A percentile compares a stretch with the other conserved stretches of the same genome.
phyloP scores from a whole-genome alignment of 805 yeast genomes.

The Ogataea paradorogensis region DNA sequence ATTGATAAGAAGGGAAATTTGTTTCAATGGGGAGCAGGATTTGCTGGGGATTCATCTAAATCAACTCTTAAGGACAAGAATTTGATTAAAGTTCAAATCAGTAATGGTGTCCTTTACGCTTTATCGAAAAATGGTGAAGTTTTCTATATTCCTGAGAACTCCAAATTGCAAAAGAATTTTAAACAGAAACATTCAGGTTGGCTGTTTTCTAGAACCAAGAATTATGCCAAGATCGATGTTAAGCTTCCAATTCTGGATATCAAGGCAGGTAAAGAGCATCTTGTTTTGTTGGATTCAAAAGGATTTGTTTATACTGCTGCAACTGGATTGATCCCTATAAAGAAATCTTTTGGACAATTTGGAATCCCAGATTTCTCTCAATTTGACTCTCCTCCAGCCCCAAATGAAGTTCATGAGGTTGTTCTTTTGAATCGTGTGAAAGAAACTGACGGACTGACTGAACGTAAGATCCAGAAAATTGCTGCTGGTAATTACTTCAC shows the following conservation, averaged over 20 bases:
- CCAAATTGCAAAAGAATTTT: conserved; percentile 20
- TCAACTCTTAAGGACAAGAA: conserved; percentile 47
- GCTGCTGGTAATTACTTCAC: conserved; percentile 77
- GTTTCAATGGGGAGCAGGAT: conserved; percentile 64
- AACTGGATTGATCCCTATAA: conserved; percentile 48
- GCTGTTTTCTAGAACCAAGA: conserved; percentile 15
- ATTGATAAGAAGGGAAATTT: conserved; percentile 69
- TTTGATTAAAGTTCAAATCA: conserved; percentile 42
- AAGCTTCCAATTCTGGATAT: conserved; percentile 36
- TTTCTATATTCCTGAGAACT: conserved; percentile 33
- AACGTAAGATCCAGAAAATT: conserved; percentile 52
- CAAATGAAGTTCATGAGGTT: conserved; percentile 51
- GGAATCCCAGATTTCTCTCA: conserved; percentile 77
- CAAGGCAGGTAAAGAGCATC: conserved; percentile 62
- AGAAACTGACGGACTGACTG: conserved; percentile 24
- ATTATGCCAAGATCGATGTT: conserved; percentile 17
- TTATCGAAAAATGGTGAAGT: conserved; percentile 48
- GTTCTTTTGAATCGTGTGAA: conserved; percentile 50
- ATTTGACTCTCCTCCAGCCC: conserved; percentile 50
- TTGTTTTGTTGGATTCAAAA: conserved; percentile 55
- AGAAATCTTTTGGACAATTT: conserved; percentile 68
- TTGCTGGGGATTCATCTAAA: conserved; percentile 23
- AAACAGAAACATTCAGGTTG: conserved; percentile 7
- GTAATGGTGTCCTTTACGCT: conserved; percentile 54
- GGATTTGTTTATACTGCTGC: conserved; percentile 65